A percentile compares a stretch with the other conserved stretches of the same genome.
Conservation (phyloP, 768 basidiomycete species). For the Leccinum boreale region DNA sequence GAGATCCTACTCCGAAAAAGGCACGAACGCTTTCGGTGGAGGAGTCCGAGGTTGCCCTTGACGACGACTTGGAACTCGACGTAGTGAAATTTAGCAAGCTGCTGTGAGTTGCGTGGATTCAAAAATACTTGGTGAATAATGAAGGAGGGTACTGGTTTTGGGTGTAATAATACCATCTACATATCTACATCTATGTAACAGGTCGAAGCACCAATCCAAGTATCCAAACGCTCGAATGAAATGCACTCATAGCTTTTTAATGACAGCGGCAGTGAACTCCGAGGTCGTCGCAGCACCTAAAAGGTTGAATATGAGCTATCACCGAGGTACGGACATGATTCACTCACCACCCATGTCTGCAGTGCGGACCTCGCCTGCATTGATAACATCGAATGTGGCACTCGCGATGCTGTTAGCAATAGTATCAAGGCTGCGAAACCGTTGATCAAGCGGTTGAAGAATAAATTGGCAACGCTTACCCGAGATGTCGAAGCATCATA, state of each 20-base stretch:
- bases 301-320: constrained; percentile 7
- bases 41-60: constrained; percentile 51
- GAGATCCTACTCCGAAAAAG: constrained; percentile 41
- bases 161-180: constrained; percentile 11
- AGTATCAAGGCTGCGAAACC: constrained; percentile 65
- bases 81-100: constrained; percentile 36
- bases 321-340: neutral
- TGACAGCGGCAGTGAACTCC: constrained; percentile 91
- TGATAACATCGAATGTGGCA: constrained; percentile 91
- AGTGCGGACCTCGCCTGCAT: constrained; percentile 83
- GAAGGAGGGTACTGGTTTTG: constrained; percentile 17
- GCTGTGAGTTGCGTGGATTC: constrained; percentile 1
- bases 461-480: constrained; percentile 45
- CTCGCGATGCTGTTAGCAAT: constrained; percentile 92
- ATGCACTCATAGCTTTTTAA: constrained; percentile 61
- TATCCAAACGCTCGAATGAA: neutral
- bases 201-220: constrained; percentile 3
- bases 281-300: constrained; percentile 86
- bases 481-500: constrained; percentile 96
- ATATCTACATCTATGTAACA: constrained; percentile 26
- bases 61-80: constrained; percentile 44
- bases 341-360: constrained; percentile 91
- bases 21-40: constrained; percentile 37
- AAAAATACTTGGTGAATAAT: neutral
- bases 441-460: constrained; percentile 14